Conservation (phyloP, 129 eudicot genomes). For the Centrapalus pauciflorus region DNA sequence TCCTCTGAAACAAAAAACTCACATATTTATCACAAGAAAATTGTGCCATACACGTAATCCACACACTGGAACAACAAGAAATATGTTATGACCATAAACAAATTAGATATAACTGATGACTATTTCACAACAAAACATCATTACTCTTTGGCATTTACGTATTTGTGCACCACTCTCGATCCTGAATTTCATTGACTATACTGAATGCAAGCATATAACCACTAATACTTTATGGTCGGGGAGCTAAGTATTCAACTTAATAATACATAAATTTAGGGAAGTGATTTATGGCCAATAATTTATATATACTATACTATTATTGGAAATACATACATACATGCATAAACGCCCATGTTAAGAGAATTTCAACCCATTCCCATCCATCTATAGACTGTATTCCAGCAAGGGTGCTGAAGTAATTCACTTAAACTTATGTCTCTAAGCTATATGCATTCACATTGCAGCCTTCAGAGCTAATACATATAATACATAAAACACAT, state of each 20-base stretch:
- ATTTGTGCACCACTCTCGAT: neutral
- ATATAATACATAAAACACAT: neutral
- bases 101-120: neutral
- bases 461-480: neutral
- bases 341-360: neutral
- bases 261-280: neutral
- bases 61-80: neutral
- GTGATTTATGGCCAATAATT: neutral
- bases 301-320: neutral
- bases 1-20: slow-evolving; percentile 45
- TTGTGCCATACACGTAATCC: neutral
- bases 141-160: neutral
- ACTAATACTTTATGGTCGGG: too few relatives aligned
- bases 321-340: neutral
- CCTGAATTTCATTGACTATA: neutral
- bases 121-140: neutral
- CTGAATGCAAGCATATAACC: neutral
- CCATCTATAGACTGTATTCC: neutral
- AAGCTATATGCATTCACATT: neutral
- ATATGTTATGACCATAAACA: neutral
- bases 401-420: too few relatives aligned
- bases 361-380: neutral
- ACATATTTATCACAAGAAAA: neutral
- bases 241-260: neutral
- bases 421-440: neutral